Base-by-base conservation (phyloP, 345 rosid species). In the Barbarea vulgaris region DNA sequence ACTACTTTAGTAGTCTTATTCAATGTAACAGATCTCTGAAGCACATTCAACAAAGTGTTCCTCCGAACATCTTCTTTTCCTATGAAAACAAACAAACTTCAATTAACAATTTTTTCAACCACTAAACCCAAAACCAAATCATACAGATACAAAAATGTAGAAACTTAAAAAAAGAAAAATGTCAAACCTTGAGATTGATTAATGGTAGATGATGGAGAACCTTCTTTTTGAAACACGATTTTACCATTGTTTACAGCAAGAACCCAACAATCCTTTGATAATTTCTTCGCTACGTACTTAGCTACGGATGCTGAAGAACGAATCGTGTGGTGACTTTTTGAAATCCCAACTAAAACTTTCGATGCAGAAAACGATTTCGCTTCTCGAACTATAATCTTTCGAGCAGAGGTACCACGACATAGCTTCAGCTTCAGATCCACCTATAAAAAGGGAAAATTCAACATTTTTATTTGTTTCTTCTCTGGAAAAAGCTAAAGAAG, bases 401-500 rank as follows among this genome's bases (percentile, higher is more conserved):
- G 77, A 64, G 85, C 72, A 0, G 94, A 90, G 6, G 85, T 14
- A 56, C 99, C 99, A 68, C 96, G 87, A 69, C 98, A 90, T 70
- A 92, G 75, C 85, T 90, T 90, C 51, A 95, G 83, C 91, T 95
- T 95, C 83, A 95, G 88, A 87, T 95, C 94, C 72, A 95, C 96
- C 99, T 92, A 84, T 34, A 37, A 27, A 69, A 69, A 50, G 9
- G 24, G 21, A 76, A 24, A 80, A 33, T 46, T 58, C 47, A 72
- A 47, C 68, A 56, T 69, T 54, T 13, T 50, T 12, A 4, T 36
- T 24, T 6, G 8, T 64, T 7, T n/a, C 1, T 31, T 31, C 1
- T 31, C 44, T 10, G 10, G 10, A 12, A 36, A 25, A 59, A 34
- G 46, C 17, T 36, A 34, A 57, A 57, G 24, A n/a, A 56, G 39